phyloP scores from a whole-genome alignment of 2,329 filamentous ascomycete species.

The Furcasterigmium furcatum region DNA sequence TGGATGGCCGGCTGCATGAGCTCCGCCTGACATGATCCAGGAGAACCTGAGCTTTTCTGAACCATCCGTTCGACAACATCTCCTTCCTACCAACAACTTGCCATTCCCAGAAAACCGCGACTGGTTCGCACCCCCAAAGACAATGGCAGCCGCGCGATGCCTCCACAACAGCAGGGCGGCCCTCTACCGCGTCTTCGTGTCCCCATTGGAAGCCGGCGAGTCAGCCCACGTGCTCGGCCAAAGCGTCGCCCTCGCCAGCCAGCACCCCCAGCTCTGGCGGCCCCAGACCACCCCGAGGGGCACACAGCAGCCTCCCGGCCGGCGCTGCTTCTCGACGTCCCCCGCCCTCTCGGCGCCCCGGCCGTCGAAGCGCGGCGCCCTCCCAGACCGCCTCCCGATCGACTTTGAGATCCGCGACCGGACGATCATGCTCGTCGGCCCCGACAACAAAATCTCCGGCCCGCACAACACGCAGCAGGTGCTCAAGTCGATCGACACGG shows the following conservation, averaged over 20 bases:
- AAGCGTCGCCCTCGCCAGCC: constrained; percentile 11
- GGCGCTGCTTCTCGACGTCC: not conserved
- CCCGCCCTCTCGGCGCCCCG: constrained; percentile 22
- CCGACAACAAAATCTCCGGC: constrained; percentile 31
- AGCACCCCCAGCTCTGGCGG: not conserved
- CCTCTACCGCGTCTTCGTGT: constrained; percentile 44
- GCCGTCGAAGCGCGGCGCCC: constrained; percentile 14
- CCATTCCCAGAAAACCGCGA: too few species aligned
- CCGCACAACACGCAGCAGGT: constrained; percentile 34
- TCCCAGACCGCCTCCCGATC: constrained; percentile 30
- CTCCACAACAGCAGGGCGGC: constrained; percentile 41
- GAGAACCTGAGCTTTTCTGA: too few species aligned
- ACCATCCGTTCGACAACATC: too few species aligned
- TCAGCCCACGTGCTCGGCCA: constrained; percentile 16
- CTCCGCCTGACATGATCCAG: too few species aligned
- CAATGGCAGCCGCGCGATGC: constrained; percentile 35
- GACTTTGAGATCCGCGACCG: constrained; percentile 42
- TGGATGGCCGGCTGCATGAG: too few species aligned
- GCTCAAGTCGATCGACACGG: constrained; percentile 31
- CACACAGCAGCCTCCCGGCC: constrained; percentile 3
- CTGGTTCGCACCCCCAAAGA: constrained; percentile 7
- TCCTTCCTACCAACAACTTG: too few species aligned
- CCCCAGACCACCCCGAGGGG: not conserved
- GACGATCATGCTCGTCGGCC: constrained; percentile 36
- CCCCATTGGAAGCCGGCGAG: constrained; percentile 24